These are phyloP conservation scores for Fonsecaea nubica DNA, from an alignment of 2,329 filamentous ascomycete genomes.

Conservation along the genomic window DNA sequence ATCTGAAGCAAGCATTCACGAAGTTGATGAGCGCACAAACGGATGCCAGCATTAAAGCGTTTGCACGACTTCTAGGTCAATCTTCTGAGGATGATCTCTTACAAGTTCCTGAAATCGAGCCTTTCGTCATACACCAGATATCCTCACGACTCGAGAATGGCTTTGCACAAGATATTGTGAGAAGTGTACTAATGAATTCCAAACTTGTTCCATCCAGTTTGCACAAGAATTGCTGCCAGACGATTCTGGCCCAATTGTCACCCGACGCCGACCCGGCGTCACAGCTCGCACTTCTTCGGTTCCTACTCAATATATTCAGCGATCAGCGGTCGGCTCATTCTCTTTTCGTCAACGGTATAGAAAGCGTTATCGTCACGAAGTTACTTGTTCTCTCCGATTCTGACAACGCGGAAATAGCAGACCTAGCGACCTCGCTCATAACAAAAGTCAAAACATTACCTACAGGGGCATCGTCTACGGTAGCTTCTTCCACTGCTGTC, in stretches of 20 bases:
- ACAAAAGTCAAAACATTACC: constrained; percentile 26
- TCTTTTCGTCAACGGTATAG: constrained; percentile 6
- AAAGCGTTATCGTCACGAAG: constrained; percentile 25
- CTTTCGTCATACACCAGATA: constrained; percentile 47
- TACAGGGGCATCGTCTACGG: constrained; percentile 13
- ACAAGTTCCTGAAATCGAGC: constrained; percentile 18
- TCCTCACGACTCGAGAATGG: constrained; percentile 45
- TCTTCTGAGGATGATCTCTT: constrained; percentile 23
- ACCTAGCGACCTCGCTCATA: constrained; percentile 29
- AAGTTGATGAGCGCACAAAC: constrained; percentile 45
- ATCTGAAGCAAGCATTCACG: constrained; percentile 46
- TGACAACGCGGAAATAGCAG: constrained; percentile 20
- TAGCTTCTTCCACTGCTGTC: constrained; percentile 28
- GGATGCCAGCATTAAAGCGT: constrained; percentile 33
- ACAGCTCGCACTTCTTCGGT: constrained; percentile 22
- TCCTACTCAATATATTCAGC: constrained; percentile 20
- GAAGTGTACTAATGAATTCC: constrained; percentile 46
- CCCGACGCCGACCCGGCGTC: constrained; percentile 29
- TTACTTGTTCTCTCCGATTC: constrained; percentile 38
- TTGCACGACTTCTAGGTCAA: constrained; percentile 21
- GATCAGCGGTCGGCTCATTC: neutral
- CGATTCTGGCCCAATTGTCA: constrained; percentile 32
- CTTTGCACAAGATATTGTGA: constrained; percentile 29
- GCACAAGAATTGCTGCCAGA: constrained; percentile 39
- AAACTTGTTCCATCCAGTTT: constrained; percentile 47